phyloP scores from a whole-genome alignment of 2,329 filamentous ascomycete genomes.

The Alternaria sp. region DNA sequence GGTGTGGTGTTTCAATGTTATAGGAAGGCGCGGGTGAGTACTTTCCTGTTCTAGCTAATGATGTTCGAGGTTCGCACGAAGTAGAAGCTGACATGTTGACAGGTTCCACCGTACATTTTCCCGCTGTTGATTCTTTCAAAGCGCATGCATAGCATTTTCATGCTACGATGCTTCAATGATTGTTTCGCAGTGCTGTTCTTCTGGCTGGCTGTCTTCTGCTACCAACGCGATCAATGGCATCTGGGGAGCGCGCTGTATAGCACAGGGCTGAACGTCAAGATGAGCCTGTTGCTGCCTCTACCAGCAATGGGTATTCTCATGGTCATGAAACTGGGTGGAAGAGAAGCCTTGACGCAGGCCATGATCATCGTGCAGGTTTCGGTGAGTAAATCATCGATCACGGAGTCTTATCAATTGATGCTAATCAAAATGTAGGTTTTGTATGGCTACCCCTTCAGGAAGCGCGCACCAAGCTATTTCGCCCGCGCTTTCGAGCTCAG shows the following conservation, averaged over 20 bases:
- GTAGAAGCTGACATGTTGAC: conserved; percentile 1
- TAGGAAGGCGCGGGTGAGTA: conserved; percentile 68
- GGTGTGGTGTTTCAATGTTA: conserved; percentile 84
- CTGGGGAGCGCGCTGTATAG: conserved; percentile 76
- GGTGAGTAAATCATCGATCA: conserved; percentile 53
- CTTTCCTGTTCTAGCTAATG: not conserved
- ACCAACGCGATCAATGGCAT: conserved; percentile 77
- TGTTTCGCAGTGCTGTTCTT: conserved; percentile 85
- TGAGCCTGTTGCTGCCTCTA: conserved; percentile 83
- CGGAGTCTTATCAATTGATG: not conserved
- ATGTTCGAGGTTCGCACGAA: not conserved
- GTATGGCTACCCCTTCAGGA: conserved; percentile 70
- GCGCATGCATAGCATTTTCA: conserved; percentile 88
- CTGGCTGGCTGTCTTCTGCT: conserved; percentile 79
- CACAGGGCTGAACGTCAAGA: conserved; percentile 88
- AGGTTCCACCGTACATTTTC: conserved; percentile 87
- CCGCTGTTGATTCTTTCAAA: conserved; percentile 88
- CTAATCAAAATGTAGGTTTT: conserved; percentile 52
- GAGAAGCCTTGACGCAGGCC: conserved; percentile 70
- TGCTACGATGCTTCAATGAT: conserved; percentile 95
- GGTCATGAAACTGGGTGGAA: conserved; percentile 74
- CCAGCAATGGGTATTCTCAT: conserved; percentile 81
- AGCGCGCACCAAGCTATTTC: conserved; percentile 74
- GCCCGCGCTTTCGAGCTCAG: conserved; percentile 88
- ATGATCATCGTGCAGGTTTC: conserved; percentile 80